These are phyloP conservation scores for Aurinia saxatilis DNA, from an alignment of 345 rosid genomes.

Conservation along the genomic window DNA sequence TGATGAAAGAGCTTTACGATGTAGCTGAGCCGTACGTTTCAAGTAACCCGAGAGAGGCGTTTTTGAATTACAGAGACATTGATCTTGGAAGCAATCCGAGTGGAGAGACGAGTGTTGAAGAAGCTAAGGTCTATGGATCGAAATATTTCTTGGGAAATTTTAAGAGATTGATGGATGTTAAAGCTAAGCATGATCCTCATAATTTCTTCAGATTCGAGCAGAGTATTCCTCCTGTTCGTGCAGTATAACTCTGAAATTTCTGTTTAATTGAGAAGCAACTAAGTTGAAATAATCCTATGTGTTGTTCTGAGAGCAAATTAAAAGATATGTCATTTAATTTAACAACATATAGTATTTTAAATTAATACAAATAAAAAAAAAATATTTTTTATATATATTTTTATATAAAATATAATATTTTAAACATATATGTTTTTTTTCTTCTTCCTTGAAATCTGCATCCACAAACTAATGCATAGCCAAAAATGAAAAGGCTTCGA, in stretches of 20 bases:
- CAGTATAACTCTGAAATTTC: not conserved
- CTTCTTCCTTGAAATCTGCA: no score
- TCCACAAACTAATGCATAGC: no score
- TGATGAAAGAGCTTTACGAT: conserved; percentile 25
- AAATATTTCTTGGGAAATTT: conserved; percentile 24
- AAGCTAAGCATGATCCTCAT: not conserved
- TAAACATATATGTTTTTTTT: no score
- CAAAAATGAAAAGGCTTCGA: no score
- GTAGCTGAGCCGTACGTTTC: conserved; percentile 33
- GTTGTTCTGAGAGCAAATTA: no score
- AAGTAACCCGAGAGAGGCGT: not conserved
- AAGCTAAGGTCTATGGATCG: conserved; percentile 25
- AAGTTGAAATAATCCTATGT: no score
- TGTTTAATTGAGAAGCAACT: no score
- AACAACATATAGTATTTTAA: no score
- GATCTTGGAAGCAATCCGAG: not conserved
- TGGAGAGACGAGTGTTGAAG: not conserved
- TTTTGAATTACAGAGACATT: conserved; percentile 6
- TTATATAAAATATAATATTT: no score
- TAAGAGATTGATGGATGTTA: conserved; percentile 12
- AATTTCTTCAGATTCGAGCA: not conserved
- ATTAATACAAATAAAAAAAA: no score
- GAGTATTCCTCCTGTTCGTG: not conserved
- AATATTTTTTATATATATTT: no score
- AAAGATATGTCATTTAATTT: no score